phyloP scores from a whole-genome alignment of 2,329 filamentous ascomycete genomes.

The Daldinia eschscholtzii region DNA sequence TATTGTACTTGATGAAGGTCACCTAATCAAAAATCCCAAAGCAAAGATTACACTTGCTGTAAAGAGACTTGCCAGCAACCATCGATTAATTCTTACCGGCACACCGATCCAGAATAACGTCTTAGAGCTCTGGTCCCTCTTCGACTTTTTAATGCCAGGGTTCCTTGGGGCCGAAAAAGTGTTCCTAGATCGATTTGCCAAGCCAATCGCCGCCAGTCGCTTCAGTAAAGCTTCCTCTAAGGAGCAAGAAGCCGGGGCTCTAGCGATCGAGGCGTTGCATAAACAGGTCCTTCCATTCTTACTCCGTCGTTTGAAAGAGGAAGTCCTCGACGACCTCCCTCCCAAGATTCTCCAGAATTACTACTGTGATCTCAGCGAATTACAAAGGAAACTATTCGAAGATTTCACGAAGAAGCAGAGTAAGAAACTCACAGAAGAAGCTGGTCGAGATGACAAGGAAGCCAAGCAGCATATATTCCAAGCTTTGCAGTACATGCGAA shows the following conservation, averaged over 20 bases:
- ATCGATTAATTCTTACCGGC: slow-evolving; percentile 94
- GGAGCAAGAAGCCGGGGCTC: slow-evolving; percentile 94
- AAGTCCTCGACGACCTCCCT: slow-evolving; percentile 94
- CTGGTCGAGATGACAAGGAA: slow-evolving; percentile 87
- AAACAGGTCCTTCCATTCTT: slow-evolving; percentile 98
- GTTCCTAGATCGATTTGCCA: slow-evolving; percentile 95
- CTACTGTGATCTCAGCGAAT: slow-evolving; percentile 95
- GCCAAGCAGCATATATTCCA: slow-evolving; percentile 99
- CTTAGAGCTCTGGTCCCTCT: slow-evolving; percentile 95
- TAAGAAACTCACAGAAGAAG: slow-evolving; percentile 86
- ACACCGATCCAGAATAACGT: slow-evolving; percentile 99
- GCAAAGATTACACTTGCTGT: slow-evolving; percentile 95
- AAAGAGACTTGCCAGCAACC: slow-evolving; percentile 90
- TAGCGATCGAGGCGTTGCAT: slow-evolving; percentile 97
- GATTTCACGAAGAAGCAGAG: slow-evolving; percentile 96
- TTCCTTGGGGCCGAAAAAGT: slow-evolving; percentile 95
- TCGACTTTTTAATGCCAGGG: slow-evolving; percentile 99
- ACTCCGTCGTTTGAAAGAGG: slow-evolving; percentile 94
- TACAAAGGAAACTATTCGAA: slow-evolving; percentile 95
- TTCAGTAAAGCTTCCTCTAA: slow-evolving; percentile 98
- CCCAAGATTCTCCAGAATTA: slow-evolving; percentile 99
- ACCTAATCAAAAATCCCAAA: slow-evolving; percentile 98
- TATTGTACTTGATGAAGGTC: slow-evolving; percentile 94
- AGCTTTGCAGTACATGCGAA: slow-evolving; percentile 98
- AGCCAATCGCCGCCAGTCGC: slow-evolving; percentile 92